Percentiles rank a stretch among this genome's conserved stretches.
Evolutionary conservation across 495 filamentous ascomycete genomes (phyloP).

Genomic region (Cetradonia linearis): DNA sequence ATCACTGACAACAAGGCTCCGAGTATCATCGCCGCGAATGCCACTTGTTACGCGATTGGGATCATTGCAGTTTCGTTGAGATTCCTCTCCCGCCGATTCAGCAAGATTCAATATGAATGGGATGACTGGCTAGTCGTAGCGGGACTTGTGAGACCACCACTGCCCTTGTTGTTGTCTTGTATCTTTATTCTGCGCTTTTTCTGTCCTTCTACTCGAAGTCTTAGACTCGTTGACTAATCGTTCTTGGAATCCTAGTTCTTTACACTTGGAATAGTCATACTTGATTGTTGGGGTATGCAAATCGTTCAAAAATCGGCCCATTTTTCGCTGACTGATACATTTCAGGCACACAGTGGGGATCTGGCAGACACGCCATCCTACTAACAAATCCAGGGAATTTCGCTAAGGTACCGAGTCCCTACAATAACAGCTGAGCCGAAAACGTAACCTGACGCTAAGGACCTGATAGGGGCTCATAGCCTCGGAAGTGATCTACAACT

Average conservation of each 20-base stretch:
- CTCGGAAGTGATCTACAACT: slow-evolving; percentile 12
- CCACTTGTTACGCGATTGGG: neutral
- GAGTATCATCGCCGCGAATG: slow-evolving; percentile 1
- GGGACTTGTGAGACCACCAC: neutral
- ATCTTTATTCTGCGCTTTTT: neutral
- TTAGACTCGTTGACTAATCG: neutral
- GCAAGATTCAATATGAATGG: slow-evolving; percentile 1
- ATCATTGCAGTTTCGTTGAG: slow-evolving; percentile 6
- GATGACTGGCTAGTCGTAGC: slow-evolving; percentile 11
- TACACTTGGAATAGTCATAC: neutral
- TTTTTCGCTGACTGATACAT: neutral
- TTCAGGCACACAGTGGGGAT: neutral
- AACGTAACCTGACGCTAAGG: neutral
- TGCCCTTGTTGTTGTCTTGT: neutral
- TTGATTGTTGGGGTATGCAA: neutral
- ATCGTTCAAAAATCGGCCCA: neutral
- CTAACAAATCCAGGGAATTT: neutral
- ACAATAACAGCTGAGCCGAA: neutral
- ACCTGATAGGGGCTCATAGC: slow-evolving; percentile 2
- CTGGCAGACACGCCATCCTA: slow-evolving; percentile 6
- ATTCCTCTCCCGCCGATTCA: slow-evolving; percentile 10
- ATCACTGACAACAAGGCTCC: neutral
- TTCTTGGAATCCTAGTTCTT: neutral
- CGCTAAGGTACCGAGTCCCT: neutral
- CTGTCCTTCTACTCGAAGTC: neutral